Evolutionary conservation across 2,329 filamentous ascomycete genomes (phyloP).

Genomic region (Sclerotinia minor): DNA sequence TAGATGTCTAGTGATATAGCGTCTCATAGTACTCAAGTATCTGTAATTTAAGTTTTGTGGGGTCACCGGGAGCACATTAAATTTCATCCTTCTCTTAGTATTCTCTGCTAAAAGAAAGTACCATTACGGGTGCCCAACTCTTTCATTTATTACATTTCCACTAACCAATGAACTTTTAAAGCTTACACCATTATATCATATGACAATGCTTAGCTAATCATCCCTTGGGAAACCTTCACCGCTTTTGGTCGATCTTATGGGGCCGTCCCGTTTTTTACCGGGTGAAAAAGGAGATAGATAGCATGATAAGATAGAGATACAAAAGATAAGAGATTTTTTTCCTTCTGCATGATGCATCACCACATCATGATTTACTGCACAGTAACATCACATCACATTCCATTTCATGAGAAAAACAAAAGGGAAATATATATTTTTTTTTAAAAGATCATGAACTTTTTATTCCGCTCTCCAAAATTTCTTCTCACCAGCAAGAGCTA

Average conservation of each 20-base stretch:
- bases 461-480: not conserved
- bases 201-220: not conserved
- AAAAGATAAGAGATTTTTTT: constrained; percentile 2
- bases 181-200: not conserved
- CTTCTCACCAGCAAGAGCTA: constrained; percentile 1
- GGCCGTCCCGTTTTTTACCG: not conserved
- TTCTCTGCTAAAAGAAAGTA: too few species aligned
- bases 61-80: not conserved
- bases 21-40: too few species aligned
- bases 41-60: not conserved
- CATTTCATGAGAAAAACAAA: not conserved
- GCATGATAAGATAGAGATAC: constrained; percentile 10
- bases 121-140: too few species aligned
- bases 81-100: not conserved
- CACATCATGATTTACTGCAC: not conserved
- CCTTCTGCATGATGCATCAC: not conserved
- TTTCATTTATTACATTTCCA: too few species aligned
- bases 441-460: constrained; percentile 16
- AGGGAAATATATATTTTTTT: not conserved
- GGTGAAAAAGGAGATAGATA: constrained; percentile 6
- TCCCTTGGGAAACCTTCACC: constrained; percentile 5
- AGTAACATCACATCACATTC: not conserved
- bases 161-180: not conserved
- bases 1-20: not conserved
- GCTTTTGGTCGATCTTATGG: constrained; percentile 15